Evolutionary conservation across 1,284 basidiomycete species (phyloP).

Genomic region (Hemileia vastatrix): DNA sequence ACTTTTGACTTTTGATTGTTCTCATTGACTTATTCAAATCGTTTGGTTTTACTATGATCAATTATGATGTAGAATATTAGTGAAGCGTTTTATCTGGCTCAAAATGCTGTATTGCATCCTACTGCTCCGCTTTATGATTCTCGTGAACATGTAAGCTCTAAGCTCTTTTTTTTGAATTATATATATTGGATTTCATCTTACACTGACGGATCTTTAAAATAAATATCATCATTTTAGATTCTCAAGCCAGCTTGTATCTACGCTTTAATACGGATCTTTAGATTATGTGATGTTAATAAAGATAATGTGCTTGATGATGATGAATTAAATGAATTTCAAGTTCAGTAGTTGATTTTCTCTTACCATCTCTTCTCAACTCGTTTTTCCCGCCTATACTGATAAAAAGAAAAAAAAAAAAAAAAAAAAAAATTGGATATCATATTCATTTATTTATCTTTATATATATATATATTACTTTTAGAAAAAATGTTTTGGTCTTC

Average conservation of each 20-base stretch:
- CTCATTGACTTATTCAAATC: neutral
- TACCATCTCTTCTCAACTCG: neutral
- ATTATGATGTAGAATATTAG: conserved; percentile 76
- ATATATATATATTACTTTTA: conserved; percentile 45
- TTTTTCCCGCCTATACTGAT: neutral
- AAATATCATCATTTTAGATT: conserved; percentile 51
- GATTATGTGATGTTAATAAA: conserved; percentile 87
- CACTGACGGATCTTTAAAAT: conserved; percentile 12
- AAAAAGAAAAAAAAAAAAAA: neutral
- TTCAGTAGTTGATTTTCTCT: conserved; percentile 41
- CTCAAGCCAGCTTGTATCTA: conserved; percentile 84
- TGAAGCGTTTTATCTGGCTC: conserved; percentile 98
- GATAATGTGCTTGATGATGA: conserved; percentile 80
- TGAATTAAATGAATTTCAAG: conserved; percentile 95
- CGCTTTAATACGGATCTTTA: conserved; percentile 87
- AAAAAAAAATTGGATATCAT: too few relatives aligned
- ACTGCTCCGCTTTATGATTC: conserved; percentile 96
- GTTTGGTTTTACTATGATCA: neutral
- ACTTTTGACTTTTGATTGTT: neutral
- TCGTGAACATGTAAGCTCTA: conserved; percentile 73
- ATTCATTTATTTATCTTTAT: too few relatives aligned
- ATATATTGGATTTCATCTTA: conserved; percentile 34
- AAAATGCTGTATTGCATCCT: conserved; percentile 94
- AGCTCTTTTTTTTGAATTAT: too few relatives aligned
- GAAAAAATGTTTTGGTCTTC: conserved; percentile 90